Evolutionary conservation across 805 yeast species (phyloP).

Genomic region (Ogataea trehalophila): DNA sequence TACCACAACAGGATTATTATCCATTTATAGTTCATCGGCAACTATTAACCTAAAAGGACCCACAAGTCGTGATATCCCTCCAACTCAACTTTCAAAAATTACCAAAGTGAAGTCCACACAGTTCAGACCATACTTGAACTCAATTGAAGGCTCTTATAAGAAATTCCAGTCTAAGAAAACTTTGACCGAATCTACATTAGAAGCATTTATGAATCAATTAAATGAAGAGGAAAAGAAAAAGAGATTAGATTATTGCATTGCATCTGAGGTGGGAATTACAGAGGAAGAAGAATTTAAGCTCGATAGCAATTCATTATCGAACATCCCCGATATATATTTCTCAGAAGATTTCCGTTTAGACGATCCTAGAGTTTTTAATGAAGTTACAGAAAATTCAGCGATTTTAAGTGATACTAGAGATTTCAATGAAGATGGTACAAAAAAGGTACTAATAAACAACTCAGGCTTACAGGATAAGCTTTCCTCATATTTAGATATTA

Average conservation of each 20-base stretch:
- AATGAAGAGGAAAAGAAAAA: conserved; percentile 19
- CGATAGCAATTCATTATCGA: conserved; percentile 29
- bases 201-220: conserved; percentile 28
- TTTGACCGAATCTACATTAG: conserved; percentile 39
- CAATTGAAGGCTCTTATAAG: conserved; percentile 41
- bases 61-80: conserved; percentile 79
- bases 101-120: conserved; percentile 39
- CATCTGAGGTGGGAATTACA: conserved; percentile 6
- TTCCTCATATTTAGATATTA: conserved; percentile 77
- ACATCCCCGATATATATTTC: conserved; percentile 69
- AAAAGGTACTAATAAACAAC: conserved; percentile 43
- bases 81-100: conserved; percentile 57
- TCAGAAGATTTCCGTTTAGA: conserved; percentile 71
- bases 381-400: conserved; percentile 60
- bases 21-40: conserved; percentile 32
- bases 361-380: conserved; percentile 77
- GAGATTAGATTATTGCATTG: conserved; percentile 4
- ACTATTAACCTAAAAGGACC: conserved; percentile 57
- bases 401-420: conserved; percentile 29
- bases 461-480: conserved; percentile 68
- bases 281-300: conserved; percentile 21
- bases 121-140: conserved; percentile 40
- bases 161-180: conserved; percentile 39
- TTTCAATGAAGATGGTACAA: conserved; percentile 26
- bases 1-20: conserved; percentile 26